Conservation (phyloP, 768 basidiomycete species). For the Mycena kentingensis region DNA sequence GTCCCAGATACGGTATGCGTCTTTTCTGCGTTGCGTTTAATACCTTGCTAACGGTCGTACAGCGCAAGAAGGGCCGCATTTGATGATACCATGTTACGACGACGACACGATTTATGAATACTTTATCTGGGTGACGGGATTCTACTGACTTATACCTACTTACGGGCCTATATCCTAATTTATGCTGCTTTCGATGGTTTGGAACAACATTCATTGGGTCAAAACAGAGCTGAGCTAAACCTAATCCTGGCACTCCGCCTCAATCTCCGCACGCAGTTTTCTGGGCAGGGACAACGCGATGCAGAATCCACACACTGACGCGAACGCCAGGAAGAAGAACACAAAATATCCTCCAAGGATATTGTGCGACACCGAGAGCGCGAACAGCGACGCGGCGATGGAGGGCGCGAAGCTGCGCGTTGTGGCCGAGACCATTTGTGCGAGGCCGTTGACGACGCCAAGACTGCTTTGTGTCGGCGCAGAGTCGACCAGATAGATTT, state of each 20-base stretch:
- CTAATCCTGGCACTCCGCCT: background rate
- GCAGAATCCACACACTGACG: constrained; percentile 8
- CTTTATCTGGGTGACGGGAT: background rate
- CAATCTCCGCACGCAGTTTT: constrained; percentile 5
- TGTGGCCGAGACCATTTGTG: constrained; percentile 27
- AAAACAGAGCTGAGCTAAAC: too few species aligned
- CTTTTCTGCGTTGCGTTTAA: background rate
- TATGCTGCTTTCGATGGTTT: background rate
- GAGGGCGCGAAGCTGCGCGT: constrained; percentile 27
- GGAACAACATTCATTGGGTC: background rate
- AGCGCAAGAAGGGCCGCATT: background rate
- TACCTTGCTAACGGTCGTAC: background rate
- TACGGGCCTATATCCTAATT: background rate
- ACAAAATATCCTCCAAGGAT: constrained; percentile 28
- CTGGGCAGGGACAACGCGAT: constrained; percentile 7
- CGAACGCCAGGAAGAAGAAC: constrained; percentile 18
- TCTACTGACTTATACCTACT: background rate
- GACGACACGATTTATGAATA: background rate
- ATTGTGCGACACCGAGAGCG: constrained; percentile 29
- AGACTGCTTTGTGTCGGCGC: constrained; percentile 24
- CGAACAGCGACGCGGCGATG: constrained; percentile 27
- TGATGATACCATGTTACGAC: background rate
- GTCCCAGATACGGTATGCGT: background rate
- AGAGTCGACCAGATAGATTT: constrained; percentile 26
- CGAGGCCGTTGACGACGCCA: constrained; percentile 32